A percentile compares a stretch with the other conserved stretches of the same genome.
Evolutionary conservation across 768 basidiomycete genomes (phyloP).

Genomic region (Pulveroboletus sp.): DNA sequence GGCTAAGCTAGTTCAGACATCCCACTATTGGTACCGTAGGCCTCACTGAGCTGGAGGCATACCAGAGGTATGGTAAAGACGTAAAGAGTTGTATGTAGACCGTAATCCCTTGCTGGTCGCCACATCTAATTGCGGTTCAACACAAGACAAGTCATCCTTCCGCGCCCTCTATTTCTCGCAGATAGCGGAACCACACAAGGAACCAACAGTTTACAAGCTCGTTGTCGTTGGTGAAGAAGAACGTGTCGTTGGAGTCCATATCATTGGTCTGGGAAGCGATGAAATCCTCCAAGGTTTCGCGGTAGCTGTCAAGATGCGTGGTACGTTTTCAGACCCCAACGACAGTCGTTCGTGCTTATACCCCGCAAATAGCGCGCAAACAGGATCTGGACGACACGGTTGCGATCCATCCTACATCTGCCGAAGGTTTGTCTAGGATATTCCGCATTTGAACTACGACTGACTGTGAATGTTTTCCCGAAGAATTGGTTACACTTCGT

Average conservation of each 20-base stretch:
- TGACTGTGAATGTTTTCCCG: constrained; percentile 10
- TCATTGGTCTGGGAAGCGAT: constrained; percentile 88
- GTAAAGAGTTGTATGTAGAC: constrained; percentile 82
- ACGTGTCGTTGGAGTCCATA: constrained; percentile 93
- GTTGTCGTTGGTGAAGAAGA: constrained; percentile 85
- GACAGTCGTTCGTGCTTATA: constrained; percentile 5
- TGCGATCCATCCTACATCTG: constrained; percentile 88
- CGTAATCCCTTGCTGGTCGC: not conserved
- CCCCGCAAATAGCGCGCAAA: constrained; percentile 53
- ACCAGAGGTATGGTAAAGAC: constrained; percentile 79
- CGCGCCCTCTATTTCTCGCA: constrained; percentile 89
- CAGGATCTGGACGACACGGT: constrained; percentile 82
- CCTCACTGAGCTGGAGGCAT: constrained; percentile 87
- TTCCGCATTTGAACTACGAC: not conserved
- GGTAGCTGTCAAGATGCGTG: constrained; percentile 97
- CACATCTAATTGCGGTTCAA: not conserved
- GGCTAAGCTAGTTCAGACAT: constrained; percentile 50
- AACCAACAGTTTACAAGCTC: constrained; percentile 93
- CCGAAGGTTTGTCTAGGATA: constrained; percentile 57
- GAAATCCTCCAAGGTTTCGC: constrained; percentile 95
- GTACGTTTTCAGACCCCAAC: constrained; percentile 29
- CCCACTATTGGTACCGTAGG: constrained; percentile 96
- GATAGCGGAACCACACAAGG: constrained; percentile 86
- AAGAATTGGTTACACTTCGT: constrained; percentile 58
- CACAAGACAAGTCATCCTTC: constrained; percentile 73